Conservation (phyloP, 2,329 filamentous ascomycete species). For the Acarospora socialis region DNA sequence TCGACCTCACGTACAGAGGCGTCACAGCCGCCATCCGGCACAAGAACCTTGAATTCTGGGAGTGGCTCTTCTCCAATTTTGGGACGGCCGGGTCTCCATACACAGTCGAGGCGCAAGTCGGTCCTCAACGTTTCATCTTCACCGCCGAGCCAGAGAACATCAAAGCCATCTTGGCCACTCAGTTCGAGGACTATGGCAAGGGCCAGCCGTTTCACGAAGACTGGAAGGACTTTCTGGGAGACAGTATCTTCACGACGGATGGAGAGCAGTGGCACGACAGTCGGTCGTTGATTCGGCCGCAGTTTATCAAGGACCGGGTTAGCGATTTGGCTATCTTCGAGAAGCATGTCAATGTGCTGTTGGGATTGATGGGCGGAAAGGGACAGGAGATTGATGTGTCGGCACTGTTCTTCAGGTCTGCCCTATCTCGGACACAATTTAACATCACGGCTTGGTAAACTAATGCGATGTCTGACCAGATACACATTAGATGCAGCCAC, state of each 20-base stretch:
- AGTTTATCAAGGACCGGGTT: constrained; percentile 74
- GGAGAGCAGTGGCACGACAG: constrained; percentile 63
- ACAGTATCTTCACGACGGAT: constrained; percentile 65
- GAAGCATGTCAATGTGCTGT: constrained; percentile 53
- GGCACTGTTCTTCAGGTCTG: constrained; percentile 48
- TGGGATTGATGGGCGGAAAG: constrained; percentile 30
- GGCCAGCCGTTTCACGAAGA: constrained; percentile 54
- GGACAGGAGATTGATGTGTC: constrained; percentile 44
- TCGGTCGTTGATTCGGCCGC: constrained; percentile 68
- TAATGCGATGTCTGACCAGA: constrained; percentile 23
- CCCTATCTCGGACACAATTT: constrained; percentile 1
- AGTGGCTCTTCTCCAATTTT: constrained; percentile 33
- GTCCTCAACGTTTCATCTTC: constrained; percentile 49
- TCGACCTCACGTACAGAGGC: constrained; percentile 50
- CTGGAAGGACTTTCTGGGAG: constrained; percentile 57
- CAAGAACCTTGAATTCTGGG: constrained; percentile 49
- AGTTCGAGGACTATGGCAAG: constrained; percentile 75
- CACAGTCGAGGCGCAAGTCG: constrained; percentile 46
- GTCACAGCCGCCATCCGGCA: constrained; percentile 39
- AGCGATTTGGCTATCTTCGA: constrained; percentile 74
- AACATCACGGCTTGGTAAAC: constrained; percentile 12
- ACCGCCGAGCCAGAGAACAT: constrained; percentile 70
- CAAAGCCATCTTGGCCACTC: constrained; percentile 69
- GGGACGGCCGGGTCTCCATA: too few relatives aligned
- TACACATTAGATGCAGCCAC: constrained; percentile 67